Conservation (phyloP, 768 basidiomycete species). For the Porphyrellus cyaneotinctus region DNA sequence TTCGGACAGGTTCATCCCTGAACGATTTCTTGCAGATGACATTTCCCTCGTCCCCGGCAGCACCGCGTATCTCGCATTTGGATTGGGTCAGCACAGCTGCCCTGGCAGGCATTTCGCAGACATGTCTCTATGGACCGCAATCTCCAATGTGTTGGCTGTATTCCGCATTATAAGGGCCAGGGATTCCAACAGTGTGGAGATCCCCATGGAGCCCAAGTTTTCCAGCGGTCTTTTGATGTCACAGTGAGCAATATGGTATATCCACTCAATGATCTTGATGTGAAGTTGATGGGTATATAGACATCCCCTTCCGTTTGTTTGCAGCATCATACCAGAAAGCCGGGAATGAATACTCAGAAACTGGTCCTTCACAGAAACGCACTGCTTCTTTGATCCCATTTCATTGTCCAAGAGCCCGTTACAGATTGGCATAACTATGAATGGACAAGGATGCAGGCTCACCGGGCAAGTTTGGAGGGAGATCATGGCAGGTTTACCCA, state of each 20-base stretch:
- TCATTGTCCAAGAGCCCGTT: slow-evolving; percentile 47
- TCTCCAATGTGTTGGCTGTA: background rate
- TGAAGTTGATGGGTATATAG: background rate
- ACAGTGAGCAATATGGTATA: background rate
- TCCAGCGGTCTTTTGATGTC: background rate
- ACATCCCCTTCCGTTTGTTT: background rate
- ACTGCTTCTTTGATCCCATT: slow-evolving; percentile 64
- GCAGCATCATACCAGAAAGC: background rate
- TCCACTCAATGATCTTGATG: background rate
- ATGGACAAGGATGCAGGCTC: slow-evolving; percentile 86
- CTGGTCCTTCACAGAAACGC: slow-evolving; percentile 70
- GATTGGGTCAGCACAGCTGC: slow-evolving; percentile 25
- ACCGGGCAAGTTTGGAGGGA: slow-evolving; percentile 77
- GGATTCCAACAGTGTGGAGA: background rate
- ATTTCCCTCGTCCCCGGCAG: background rate
- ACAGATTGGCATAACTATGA: slow-evolving; percentile 84
- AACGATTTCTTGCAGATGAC: background rate
- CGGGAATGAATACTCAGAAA: background rate
- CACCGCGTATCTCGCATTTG: slow-evolving; percentile 5
- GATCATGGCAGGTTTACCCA: slow-evolving; percentile 70
- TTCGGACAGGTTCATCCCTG: background rate
- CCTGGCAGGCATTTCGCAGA: slow-evolving; percentile 19
- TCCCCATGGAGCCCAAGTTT: background rate
- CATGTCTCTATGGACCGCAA: slow-evolving; percentile 2
- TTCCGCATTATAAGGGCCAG: slow-evolving; percentile 1